These are phyloP conservation scores for Hygrophorus pudorinus DNA, from an alignment of 768 basidiomycete species.

Conservation along the genomic window DNA sequence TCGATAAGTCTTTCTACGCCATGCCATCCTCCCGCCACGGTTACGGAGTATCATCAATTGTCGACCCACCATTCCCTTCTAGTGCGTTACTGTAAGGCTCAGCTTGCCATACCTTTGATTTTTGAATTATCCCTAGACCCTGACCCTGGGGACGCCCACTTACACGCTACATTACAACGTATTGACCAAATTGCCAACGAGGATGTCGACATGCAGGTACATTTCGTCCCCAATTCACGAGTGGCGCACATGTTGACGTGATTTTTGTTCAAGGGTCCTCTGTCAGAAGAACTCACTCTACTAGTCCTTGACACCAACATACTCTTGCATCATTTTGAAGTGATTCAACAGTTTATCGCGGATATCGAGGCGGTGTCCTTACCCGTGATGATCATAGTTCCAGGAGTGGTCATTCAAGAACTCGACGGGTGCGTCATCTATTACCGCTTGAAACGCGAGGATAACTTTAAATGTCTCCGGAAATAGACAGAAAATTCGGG, in stretches of 20 bases:
- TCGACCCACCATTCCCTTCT: conserved; percentile 5
- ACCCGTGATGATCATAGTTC: conserved; percentile 58
- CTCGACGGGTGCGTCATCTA: conserved; percentile 48
- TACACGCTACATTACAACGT: conserved; percentile 35
- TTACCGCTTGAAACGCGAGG: too few relatives aligned
- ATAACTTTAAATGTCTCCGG: too few relatives aligned
- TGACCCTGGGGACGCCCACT: conserved; percentile 9
- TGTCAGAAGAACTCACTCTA: conserved; percentile 16
- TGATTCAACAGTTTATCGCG: conserved; percentile 52
- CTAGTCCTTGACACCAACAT: conserved; percentile 77
- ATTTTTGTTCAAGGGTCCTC: not conserved
- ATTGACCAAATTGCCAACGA: conserved; percentile 49
- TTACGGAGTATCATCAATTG: not conserved
- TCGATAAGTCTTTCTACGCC: too few relatives aligned
- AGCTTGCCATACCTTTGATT: too few relatives aligned
- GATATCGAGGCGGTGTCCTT: conserved; percentile 41
- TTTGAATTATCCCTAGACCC: not conserved
- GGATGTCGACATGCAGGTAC: conserved; percentile 70
- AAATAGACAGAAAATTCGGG: conserved; percentile 39
- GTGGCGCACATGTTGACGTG: not conserved
- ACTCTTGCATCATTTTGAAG: conserved; percentile 55
- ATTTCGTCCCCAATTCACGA: conserved; percentile 10
- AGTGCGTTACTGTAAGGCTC: conserved; percentile 7
- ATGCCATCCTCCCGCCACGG: not conserved
- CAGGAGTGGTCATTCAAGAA: conserved; percentile 67